Base-by-base conservation (phyloP, 805 yeast species). In the Torulaspora quercuum region DNA sequence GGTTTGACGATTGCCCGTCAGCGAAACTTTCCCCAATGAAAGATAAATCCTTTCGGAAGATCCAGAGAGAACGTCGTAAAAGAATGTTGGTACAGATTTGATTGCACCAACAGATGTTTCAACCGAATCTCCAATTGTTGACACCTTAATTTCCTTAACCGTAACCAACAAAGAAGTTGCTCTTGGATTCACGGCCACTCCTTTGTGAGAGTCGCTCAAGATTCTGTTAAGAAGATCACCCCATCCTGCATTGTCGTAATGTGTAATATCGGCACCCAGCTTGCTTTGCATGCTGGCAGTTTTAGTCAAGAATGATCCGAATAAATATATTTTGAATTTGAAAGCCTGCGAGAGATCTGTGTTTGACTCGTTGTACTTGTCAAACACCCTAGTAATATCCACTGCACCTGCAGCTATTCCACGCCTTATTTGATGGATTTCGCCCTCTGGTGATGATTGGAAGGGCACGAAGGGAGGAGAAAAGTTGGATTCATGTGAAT, bases 371-470 rank as follows among this genome's bases (percentile, higher is more conserved):
- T 74, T 73, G 46, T 74, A 75, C 41, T 74, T 69, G 6, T 86
- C 74, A 53, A 87, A 83, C 15, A 85, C 74, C 48, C 95, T 73
- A 4, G 92, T 77, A 32, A 87, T 80, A 61, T 87, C 95, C 24
- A 86, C 75, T 10, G 82, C 92, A 58, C 96, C 96, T 3, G 88
- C 89, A 24, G 90, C 92, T 10, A 87, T 75, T 39, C 95, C 95
- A 53, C 80, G 79, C 53, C 84, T 78, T 31, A 82, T 72, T 29
- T 65, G 55, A 24, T 60, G 58, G 13, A 75, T 38, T 22, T 42
- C 40, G 5, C 35, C 42, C 11, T 47, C 43, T 2, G 48, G 13
- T 8, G 45, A 23, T 3, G 48, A 33, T 23, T 44, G 39, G 17
- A 46, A 47, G 1, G 53, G 55, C 10, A 53, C 27, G 26, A 55